Base-by-base conservation (phyloP, 257 asterid species). In the Lithospermum erythrorhizon region DNA sequence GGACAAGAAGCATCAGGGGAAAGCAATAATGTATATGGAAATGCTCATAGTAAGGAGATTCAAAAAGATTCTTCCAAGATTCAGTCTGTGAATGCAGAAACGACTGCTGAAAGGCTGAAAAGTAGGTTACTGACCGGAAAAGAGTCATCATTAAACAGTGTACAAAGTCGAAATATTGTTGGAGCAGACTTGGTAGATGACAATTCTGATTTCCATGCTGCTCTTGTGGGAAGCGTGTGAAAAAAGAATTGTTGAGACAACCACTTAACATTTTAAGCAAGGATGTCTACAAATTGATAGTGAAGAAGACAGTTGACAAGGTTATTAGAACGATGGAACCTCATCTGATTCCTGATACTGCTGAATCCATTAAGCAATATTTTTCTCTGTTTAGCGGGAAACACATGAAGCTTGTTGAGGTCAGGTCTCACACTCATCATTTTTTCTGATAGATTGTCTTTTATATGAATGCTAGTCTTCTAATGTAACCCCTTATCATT, bases 371-470 rank as follows among this genome's bases (percentile, higher is more conserved):
- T 59, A 72, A 81, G 64, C 66, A 66, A 5, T 86, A 86, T 76
- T 81, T 91, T 64, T 65, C 82, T 51, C 16, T 80, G 62, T 84
- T 74, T 18, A 82, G 74, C 68, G 59, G 80, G 68, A 91, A 88
- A 77, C 82, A 88, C 61, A 80, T 71, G 17, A 86, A 82, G 75
- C 87, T 91, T 24, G 89, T 91, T 63, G 87, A 82, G 95, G 99
- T 89, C 73, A 84, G 97, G 72, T 57, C 70, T 29, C 65, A 62
- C 64, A 57, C 62, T 68, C 27, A n/a, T 30, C 37, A 63, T 41
- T 41, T 27, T 41, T 41, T 41, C 17, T 41, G 13, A 11, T 41
- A 41, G 17, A 14, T 13, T 41, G 49, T 2, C 14, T 27, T 35
- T 41, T 41, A 41, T 41, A 41, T 11, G 16, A 41, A 11, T 3